Base-by-base conservation (phyloP, 257 asterid genomes). In the Capsicum baccatum region DNA sequence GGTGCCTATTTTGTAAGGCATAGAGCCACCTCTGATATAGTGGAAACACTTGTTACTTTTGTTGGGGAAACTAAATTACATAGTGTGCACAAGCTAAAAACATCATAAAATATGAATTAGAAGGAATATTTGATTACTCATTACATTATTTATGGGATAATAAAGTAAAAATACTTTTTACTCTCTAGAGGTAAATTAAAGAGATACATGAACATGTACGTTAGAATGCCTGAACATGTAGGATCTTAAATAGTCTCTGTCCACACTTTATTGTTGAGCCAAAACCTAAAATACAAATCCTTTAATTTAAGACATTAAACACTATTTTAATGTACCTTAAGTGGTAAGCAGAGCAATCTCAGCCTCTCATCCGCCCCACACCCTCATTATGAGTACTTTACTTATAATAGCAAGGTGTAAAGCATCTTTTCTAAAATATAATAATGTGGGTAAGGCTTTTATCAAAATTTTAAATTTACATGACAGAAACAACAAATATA, bases 401-500 rank as follows among this genome's bases (percentile, higher is more conserved):
- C 81, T 76, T 54, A 26, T 52, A 52, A 52, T 50, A 26, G 81
- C 48, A 52, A 52, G 81, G 42, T 76, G 81, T 52, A 76, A 26
- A 39, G 42, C 48, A 44, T 44, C 64, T 78, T 54, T 54, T 3
- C 8, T 5, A 74, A 74, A 12, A 74, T 70, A 42, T 73, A 48
- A 42, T 73, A 48, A 11, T n/a, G n/a, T 48, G 16, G 80, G 59
- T 50, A 26, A 74, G 74, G 74, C 47, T 74, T 50, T 74, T 6
- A 50, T 12, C 33, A 39, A 39, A 50, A 35, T 6, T 50, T 21
- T n/a, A 6, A 48, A 74, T 69, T 69, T 39, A 8, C 42, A 74
- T 74, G 62, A 74, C 12, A 74, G 81, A 50, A 3, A 74, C 80
- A 74, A 74, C 47, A 74, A 74, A 54, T 21, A 76, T 76, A 26